A percentile compares a stretch with the other conserved stretches of the same genome.
Evolutionary conservation across 1,284 basidiomycete species (phyloP).

Genomic region (Melampsora americana): DNA sequence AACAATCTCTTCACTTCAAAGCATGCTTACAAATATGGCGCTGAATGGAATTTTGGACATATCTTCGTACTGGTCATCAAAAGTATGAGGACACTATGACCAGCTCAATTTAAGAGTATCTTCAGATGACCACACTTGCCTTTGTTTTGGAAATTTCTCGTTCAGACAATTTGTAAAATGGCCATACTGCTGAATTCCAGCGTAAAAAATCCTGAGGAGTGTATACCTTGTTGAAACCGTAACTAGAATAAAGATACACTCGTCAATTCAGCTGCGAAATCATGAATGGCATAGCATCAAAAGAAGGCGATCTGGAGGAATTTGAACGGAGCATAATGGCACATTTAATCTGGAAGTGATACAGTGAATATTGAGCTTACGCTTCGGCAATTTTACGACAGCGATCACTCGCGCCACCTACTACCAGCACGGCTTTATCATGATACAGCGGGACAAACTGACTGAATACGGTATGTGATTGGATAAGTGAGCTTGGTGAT

Average conservation of each 20-base stretch:
- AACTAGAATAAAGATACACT: neutral
- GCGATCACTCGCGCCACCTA: constrained; percentile 18
- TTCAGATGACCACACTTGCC: neutral
- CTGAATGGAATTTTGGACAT: constrained; percentile 28
- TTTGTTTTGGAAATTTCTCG: constrained; percentile 5
- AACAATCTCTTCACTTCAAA: neutral
- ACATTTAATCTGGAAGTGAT: neutral
- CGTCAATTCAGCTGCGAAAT: neutral
- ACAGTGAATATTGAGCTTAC: neutral
- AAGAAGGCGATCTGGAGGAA: no score
- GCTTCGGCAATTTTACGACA: constrained; percentile 35
- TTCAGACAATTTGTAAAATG: constrained; percentile 33
- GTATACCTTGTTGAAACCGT: constrained; percentile 36
- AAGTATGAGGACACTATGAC: neutral
- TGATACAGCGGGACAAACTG: constrained; percentile 22
- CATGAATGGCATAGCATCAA: neutral
- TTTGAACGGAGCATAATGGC: neutral
- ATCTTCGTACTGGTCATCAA: constrained; percentile 30
- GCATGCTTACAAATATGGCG: constrained; percentile 29
- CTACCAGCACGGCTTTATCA: constrained; percentile 19
- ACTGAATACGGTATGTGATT: constrained; percentile 37
- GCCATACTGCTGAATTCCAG: constrained; percentile 40
- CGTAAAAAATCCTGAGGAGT: constrained; percentile 33
- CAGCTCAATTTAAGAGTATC: no score
- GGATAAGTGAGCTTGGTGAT: constrained; percentile 14